A percentile compares a stretch with the other conserved stretches of the same genome.
Conservation (phyloP, 2,329 filamentous ascomycete species). For the Coniochaeta ligniaria region DNA sequence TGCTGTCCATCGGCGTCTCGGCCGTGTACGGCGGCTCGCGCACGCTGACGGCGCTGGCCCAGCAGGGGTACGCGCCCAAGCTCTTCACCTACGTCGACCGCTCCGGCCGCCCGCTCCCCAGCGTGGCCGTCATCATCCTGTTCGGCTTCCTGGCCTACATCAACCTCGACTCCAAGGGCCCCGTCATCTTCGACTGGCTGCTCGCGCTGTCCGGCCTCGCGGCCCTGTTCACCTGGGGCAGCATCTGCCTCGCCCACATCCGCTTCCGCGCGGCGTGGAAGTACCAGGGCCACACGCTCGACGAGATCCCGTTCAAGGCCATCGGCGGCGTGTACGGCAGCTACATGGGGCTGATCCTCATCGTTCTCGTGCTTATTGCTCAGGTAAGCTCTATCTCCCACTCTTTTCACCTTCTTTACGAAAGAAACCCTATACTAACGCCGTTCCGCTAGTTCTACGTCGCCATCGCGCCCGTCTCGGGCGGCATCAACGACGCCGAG, state of each 20-base stretch:
- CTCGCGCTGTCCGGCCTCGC: constrained; percentile 56
- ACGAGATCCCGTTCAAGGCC: constrained; percentile 59
- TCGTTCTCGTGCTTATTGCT: constrained; percentile 43
- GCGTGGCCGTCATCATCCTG: constrained; percentile 36
- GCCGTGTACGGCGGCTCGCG: constrained; percentile 48
- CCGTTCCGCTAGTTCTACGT: constrained; percentile 29
- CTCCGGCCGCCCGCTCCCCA: constrained; percentile 41
- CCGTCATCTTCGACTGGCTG: constrained; percentile 55
- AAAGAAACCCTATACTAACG: constrained; percentile 3
- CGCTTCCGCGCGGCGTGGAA: constrained; percentile 59
- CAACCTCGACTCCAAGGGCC: constrained; percentile 35
- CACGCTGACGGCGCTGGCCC: constrained; percentile 46
- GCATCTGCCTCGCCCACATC: constrained; percentile 58
- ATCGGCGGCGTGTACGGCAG: constrained; percentile 55
- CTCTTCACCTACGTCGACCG: constrained; percentile 46
- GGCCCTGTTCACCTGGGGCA: constrained; percentile 59
- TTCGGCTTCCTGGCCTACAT: constrained; percentile 42
- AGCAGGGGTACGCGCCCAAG: constrained; percentile 48
- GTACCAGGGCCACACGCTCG: constrained; percentile 47
- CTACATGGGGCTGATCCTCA: constrained; percentile 52
- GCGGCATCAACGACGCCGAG: constrained; percentile 28
- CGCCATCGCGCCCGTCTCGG: constrained; percentile 32
- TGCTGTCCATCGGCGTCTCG: constrained; percentile 47
- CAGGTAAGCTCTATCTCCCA: constrained; percentile 30
- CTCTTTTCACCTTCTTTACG: not conserved